Conservation (phyloP, 2,329 filamentous ascomycete genomes). For the Rhexocercosporidium sp. region DNA sequence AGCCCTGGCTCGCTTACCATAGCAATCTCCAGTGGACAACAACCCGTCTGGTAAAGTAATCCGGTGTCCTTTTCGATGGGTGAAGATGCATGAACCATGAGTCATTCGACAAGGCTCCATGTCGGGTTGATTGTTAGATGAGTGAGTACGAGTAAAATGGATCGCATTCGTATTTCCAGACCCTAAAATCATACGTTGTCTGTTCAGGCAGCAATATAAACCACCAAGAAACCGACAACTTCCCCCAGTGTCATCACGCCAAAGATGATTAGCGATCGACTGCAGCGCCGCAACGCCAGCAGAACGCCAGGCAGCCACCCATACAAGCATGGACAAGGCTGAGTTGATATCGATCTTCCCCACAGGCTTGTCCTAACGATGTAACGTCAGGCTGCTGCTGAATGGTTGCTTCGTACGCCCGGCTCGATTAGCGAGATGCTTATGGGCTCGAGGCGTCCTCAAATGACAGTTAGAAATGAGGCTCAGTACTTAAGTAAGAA, state of each 20-base stretch:
- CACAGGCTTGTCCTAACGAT: conserved; percentile 5
- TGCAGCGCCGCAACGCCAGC: background rate
- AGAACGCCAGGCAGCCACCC: background rate
- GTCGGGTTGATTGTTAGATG: background rate
- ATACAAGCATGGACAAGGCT: background rate
- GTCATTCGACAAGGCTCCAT: background rate
- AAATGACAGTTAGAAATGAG: background rate
- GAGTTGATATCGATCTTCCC: background rate
- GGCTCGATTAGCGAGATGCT: background rate
- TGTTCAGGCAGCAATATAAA: background rate
- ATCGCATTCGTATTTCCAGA: background rate
- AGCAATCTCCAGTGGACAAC: background rate
- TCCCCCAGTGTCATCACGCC: background rate
- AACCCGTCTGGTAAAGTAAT: background rate
- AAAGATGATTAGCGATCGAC: background rate
- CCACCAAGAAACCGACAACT: no score
- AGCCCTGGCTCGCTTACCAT: no score
- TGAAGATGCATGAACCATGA: no score
- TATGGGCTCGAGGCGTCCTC: background rate
- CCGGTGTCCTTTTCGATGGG: background rate
- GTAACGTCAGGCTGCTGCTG: background rate
- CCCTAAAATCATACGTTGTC: background rate
- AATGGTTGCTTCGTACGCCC: background rate
- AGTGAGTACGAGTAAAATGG: no score
- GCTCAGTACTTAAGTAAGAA: background rate